Evolutionary conservation across 148 eudicot species (phyloP).

Genomic region (Rhododendron simsii): DNA sequence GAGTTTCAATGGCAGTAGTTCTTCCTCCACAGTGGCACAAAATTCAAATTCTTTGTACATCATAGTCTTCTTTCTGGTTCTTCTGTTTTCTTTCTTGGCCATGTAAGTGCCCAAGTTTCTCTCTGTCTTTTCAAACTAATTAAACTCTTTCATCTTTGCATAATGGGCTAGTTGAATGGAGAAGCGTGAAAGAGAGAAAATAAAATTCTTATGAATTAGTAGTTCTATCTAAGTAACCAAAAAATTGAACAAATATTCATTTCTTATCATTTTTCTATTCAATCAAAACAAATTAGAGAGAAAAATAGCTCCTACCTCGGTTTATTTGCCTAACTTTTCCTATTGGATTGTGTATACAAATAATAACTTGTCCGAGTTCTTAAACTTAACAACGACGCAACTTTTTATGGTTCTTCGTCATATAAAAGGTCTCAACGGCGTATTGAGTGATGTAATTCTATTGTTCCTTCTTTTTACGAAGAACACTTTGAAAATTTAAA

Average conservation of each 20-base stretch:
- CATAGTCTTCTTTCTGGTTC: slow-evolving; percentile 34
- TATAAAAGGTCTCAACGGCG: neutral
- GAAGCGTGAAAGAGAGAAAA: neutral
- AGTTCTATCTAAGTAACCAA: neutral
- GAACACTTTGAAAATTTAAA: neutral
- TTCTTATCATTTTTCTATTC: neutral
- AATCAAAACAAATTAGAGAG: neutral
- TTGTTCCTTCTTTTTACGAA: neutral
- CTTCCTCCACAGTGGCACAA: slow-evolving; percentile 11
- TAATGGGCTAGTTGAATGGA: neutral
- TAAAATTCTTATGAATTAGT: too few relatives aligned
- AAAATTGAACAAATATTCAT: neutral
- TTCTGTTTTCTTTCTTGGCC: slow-evolving; percentile 47
- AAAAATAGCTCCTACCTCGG: neutral
- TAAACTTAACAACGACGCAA: neutral
- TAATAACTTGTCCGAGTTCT: neutral
- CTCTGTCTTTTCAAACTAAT: neutral
- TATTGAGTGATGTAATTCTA: neutral
- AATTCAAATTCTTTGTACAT: slow-evolving; percentile 32
- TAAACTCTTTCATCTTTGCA: neutral
- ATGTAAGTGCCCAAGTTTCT: slow-evolving; percentile 35
- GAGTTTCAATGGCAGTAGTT: slow-evolving; percentile 10
- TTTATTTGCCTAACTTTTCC: neutral
- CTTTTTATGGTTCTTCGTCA: neutral
- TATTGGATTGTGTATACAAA: too few relatives aligned